Conservation (phyloP, 2,329 filamentous ascomycete species). For the Blumeria graminis region DNA sequence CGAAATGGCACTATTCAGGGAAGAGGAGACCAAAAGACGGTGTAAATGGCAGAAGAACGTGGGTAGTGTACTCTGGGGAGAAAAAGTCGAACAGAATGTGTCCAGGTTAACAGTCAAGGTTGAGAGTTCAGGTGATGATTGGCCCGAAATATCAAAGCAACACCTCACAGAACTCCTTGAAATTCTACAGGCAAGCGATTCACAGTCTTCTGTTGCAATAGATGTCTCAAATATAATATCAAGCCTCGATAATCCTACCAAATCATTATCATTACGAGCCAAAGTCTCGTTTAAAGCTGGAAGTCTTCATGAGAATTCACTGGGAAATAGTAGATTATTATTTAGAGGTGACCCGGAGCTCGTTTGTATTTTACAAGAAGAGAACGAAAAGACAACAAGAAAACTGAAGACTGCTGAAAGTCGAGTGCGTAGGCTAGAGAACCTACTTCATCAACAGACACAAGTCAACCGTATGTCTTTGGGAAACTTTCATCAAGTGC, state of each 20-base stretch:
- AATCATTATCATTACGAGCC: constrained; percentile 62
- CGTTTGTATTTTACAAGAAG: constrained; percentile 51
- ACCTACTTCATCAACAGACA: constrained; percentile 66
- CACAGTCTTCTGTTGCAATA: constrained; percentile 38
- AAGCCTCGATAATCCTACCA: constrained; percentile 60
- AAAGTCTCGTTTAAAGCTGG: constrained; percentile 87
- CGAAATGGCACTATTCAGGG: constrained; percentile 76
- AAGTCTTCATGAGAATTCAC: constrained; percentile 71
- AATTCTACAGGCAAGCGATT: constrained; percentile 36
- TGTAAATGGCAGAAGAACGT: constrained; percentile 79
- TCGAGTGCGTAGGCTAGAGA: constrained; percentile 72
- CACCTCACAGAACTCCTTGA: constrained; percentile 56
- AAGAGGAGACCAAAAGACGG: constrained; percentile 73
- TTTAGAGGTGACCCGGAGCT: constrained; percentile 75
- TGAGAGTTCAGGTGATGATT: constrained; percentile 52
- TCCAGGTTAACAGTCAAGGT: constrained; percentile 68
- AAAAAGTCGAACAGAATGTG: constrained; percentile 42
- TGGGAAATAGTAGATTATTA: constrained; percentile 68
- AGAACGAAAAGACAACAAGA: constrained; percentile 51
- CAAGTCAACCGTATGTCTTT: constrained; percentile 29
- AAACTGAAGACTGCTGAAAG: constrained; percentile 68
- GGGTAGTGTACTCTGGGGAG: constrained; percentile 41
- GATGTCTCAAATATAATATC: constrained; percentile 55
- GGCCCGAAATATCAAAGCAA: constrained; percentile 53
- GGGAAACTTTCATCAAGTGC: constrained; percentile 29